Conservation (phyloP, 495 filamentous ascomycete genomes). For the Hypoxylon crocopeplum region DNA sequence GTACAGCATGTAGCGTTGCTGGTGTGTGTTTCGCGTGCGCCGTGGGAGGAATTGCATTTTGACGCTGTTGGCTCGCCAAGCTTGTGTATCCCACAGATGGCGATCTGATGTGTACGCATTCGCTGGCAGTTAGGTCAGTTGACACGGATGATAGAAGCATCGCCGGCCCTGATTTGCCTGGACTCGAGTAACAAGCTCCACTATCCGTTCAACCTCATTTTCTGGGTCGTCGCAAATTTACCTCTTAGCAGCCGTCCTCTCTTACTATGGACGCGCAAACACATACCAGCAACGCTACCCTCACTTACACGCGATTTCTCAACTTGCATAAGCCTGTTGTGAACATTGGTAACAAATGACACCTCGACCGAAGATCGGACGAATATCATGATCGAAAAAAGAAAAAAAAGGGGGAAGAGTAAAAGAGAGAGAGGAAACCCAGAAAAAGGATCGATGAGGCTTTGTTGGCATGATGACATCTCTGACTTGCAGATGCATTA, state of each 20-base stretch:
- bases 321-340: no score
- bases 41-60: background rate
- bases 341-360: no score
- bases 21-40: background rate
- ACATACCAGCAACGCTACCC: constrained; percentile 1
- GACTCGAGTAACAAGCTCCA: constrained; percentile 17
- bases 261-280: constrained; percentile 6
- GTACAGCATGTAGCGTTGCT: background rate
- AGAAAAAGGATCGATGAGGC: constrained; percentile 17
- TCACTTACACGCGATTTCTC: background rate
- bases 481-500: constrained; percentile 28
- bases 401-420: background rate
- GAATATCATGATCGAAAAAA: background rate
- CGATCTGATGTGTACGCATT: constrained; percentile 29
- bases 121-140: constrained; percentile 35
- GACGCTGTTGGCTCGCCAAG: constrained; percentile 19
- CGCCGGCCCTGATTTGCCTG: constrained; percentile 29
- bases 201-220: constrained; percentile 13
- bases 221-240: constrained; percentile 30
- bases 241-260: constrained; percentile 5
- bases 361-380: no score
- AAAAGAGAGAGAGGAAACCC: background rate
- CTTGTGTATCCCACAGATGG: constrained; percentile 31
- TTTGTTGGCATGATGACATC: constrained; percentile 33
- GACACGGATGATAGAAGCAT: constrained; percentile 26